These are phyloP conservation scores for Tilletia indica DNA, from an alignment of 1,284 basidiomycete genomes.

Conservation along the genomic window DNA sequence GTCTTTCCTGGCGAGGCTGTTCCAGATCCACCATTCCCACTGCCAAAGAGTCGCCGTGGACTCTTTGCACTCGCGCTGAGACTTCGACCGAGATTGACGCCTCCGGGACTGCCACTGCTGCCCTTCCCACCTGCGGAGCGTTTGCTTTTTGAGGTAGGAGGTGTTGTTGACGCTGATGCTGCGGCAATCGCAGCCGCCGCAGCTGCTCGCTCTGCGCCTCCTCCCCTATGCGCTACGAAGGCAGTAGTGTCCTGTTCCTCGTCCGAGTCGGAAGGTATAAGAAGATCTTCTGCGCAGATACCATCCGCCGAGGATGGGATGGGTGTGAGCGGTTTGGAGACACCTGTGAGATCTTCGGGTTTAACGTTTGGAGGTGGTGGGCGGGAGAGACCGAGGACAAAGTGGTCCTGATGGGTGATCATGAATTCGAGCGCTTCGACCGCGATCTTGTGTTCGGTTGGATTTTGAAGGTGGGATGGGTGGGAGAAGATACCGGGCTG, in stretches of 20 bases:
- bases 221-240: constrained; percentile 49
- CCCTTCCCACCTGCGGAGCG: background rate
- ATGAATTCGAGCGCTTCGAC: constrained; percentile 91
- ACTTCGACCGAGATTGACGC: background rate
- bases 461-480: constrained; percentile 65
- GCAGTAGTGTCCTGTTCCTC: constrained; percentile 47
- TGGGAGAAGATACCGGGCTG: constrained; percentile 68
- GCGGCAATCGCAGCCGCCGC: constrained; percentile 3
- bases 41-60: constrained; percentile 4
- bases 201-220: constrained; percentile 35
- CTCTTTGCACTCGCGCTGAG: constrained; percentile 15
- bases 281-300: constrained; percentile 20
- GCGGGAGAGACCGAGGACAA: constrained; percentile 49
- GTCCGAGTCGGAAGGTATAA: constrained; percentile 52
- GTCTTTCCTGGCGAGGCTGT: background rate
- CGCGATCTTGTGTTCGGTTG: constrained; percentile 73
- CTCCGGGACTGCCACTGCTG: background rate
- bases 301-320: constrained; percentile 23
- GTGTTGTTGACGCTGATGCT: background rate
- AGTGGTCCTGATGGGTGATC: constrained; percentile 64
- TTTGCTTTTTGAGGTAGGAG: background rate
- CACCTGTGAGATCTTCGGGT: constrained; percentile 44
- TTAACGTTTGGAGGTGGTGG: constrained; percentile 41
- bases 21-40: background rate
- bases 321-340: constrained; percentile 32